Evolutionary conservation across 1,284 basidiomycete species (phyloP), one percentile per base, ranked within the genome.

Genomic region (Thecaphora frezii): DNA sequence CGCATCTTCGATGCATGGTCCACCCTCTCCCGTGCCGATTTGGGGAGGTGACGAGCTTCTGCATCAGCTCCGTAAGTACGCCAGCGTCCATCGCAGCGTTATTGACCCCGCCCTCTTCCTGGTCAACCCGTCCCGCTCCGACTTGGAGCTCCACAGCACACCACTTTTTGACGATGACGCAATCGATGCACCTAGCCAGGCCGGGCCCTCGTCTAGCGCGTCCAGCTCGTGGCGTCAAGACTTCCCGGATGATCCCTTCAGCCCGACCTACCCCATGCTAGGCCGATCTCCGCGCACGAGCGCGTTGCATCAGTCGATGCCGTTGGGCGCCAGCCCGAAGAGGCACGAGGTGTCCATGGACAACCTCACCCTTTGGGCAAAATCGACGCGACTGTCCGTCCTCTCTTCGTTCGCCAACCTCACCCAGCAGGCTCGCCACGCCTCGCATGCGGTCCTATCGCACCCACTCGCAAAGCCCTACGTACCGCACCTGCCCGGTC

Each of bases 111-210:
- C 87, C 3, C 81, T 97, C 3, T 98, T 90, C 82, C 85, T 99
- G 39, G 84, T 97, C 44, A 93, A 98, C 75, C 96, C 94, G 0
- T 91, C 89, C 36, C 85, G 88, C 48, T 84, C 86, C 30, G 94
- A 98, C 79, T 86, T 93, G 28, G 93, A 97, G 63, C 85, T 89
- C 0, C 96, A 98, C 58, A 69, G 78, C 30, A 79, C 75, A 8
- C 73, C 73, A 10, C 46, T 71, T 21, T 80, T 76, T 26, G 78
- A 78, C 44, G 80, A 81, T 39, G 80, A 81, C 44, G 78, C 74
- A n/a, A 62, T 76, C 44, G 69, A 73, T 44, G 39, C 37, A 21
- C 61, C 53, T 7, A 16, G 21, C 12, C n/a, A 18, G 4, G 30
- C 25, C 19, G 33, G 33, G 12, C 33, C 33, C 16, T 30, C 26